These are phyloP conservation scores for Candida pseudofarinosa DNA, from an alignment of 805 yeast genomes.

Conservation along the genomic window DNA sequence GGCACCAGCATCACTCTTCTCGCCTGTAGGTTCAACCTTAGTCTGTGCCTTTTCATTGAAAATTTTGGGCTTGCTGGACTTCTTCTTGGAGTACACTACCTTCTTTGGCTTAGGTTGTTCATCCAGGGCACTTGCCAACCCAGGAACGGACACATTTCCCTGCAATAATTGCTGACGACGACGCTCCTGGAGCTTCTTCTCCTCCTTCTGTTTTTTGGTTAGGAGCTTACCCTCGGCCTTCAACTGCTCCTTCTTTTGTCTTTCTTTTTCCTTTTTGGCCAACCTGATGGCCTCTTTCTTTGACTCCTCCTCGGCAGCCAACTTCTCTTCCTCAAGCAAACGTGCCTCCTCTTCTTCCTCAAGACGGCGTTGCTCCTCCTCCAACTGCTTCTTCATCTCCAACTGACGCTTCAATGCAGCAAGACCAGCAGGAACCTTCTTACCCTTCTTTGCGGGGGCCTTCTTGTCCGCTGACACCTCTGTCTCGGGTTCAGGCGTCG, in stretches of 20 bases:
- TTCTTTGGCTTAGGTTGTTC: slow-evolving; percentile 52
- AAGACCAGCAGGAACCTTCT: slow-evolving; percentile 85
- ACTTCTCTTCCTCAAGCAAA: slow-evolving; percentile 48
- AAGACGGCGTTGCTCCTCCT: slow-evolving; percentile 71
- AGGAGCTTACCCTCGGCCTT: slow-evolving; percentile 93
- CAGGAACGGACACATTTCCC: slow-evolving; percentile 72
- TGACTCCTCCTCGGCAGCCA: slow-evolving; percentile 59
- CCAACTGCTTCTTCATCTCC: slow-evolving; percentile 82
- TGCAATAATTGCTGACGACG: slow-evolving; percentile 83
- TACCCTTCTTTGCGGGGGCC: slow-evolving; percentile 47
- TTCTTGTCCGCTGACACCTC: slow-evolving; percentile 28
- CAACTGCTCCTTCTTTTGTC: slow-evolving; percentile 80
- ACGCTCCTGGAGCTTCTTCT: slow-evolving; percentile 77
- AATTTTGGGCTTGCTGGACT: slow-evolving; percentile 47
- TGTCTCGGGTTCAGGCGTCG: slow-evolving; percentile 32
- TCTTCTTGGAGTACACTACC: slow-evolving; percentile 69
- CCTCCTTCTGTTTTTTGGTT: slow-evolving; percentile 94
- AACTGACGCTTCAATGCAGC: slow-evolving; percentile 89
- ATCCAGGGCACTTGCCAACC: slow-evolving; percentile 41
- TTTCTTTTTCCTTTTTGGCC: slow-evolving; percentile 83
- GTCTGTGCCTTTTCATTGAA: slow-evolving; percentile 23
- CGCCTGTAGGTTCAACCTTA: slow-evolving; percentile 6
- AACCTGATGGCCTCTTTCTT: slow-evolving; percentile 55
- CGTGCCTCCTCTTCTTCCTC: slow-evolving; percentile 63
- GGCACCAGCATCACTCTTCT: slow-evolving; percentile 14